phyloP scores from a whole-genome alignment of 2,329 filamentous ascomycete species.

The Ceratocystiopsis brevicomis region DNA sequence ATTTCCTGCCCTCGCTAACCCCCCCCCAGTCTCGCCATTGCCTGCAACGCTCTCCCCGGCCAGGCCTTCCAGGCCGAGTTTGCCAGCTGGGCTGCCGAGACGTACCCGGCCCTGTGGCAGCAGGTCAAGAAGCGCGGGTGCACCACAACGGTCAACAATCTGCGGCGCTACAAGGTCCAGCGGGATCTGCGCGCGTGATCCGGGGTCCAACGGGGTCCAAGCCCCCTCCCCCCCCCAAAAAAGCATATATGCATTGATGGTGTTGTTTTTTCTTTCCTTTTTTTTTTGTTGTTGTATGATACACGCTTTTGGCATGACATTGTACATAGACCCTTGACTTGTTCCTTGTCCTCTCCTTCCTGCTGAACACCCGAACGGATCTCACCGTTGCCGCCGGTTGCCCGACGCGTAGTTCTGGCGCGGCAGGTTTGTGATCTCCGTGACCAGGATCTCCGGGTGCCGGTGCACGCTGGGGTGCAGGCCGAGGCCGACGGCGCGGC shows the following conservation, averaged over 20 bases:
- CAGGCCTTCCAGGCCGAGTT: constrained; percentile 48
- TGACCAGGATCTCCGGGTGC: constrained; percentile 62
- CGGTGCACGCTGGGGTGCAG: constrained; percentile 79
- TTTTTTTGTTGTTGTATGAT: not conserved
- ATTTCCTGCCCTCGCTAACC: not conserved
- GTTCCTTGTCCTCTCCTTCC: no score
- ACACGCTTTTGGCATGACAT: not conserved
- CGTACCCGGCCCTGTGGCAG: constrained; percentile 51
- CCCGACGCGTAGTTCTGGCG: not conserved
- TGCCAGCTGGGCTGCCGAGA: constrained; percentile 51
- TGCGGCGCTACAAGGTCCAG: constrained; percentile 30
- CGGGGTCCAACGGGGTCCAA: no score
- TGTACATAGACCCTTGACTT: not conserved
- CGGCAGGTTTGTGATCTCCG: constrained; percentile 13
- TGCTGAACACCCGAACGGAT: no score
- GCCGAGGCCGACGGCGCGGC: constrained; percentile 73
- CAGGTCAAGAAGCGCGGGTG: constrained; percentile 38
- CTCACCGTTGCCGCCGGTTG: not conserved
- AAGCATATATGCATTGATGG: no score
- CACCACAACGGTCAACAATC: constrained; percentile 23
- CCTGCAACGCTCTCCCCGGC: constrained; percentile 56
- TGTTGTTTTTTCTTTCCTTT: no score
- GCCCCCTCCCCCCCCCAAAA: no score
- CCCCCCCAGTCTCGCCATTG: constrained; percentile 42
- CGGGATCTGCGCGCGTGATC: constrained; percentile 16